Conservation (phyloP, 108 stramenopile species). For the Cylindrotheca fusiformis region DNA sequence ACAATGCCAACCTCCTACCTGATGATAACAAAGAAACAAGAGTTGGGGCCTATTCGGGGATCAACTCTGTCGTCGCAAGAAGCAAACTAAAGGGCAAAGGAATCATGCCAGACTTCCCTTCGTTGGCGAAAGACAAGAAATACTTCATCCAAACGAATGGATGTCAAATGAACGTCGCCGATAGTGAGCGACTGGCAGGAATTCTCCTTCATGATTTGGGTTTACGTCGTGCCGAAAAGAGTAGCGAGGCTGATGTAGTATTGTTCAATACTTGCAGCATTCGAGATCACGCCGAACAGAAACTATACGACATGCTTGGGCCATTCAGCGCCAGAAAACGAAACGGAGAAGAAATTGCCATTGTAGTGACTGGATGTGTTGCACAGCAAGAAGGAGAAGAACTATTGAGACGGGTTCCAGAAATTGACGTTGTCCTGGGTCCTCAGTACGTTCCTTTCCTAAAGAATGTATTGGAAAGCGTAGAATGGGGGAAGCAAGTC, state of each 20-base stretch:
- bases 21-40: neutral
- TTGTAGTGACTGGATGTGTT: conserved; percentile 95
- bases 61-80: conserved; percentile 28
- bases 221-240: conserved; percentile 16
- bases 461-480: conserved; percentile 53
- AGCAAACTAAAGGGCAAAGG: conserved; percentile 47
- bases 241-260: conserved; percentile 77
- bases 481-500: conserved; percentile 65
- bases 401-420: conserved; percentile 80
- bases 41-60: conserved; percentile 34
- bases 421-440: conserved; percentile 91
- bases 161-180: conserved; percentile 96
- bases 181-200: conserved; percentile 89
- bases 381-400: conserved; percentile 95
- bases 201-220: conserved; percentile 66
- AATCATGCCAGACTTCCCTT: conserved; percentile 22
- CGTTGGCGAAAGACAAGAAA: conserved; percentile 5
- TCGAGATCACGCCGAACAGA: conserved; percentile 97
- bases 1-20: conserved; percentile 3
- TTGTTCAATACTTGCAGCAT: conserved; percentile 95
- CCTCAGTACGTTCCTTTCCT: conserved; percentile 76
- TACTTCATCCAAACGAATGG: conserved; percentile 81
- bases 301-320: conserved; percentile 77
- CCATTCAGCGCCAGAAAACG: conserved; percentile 71
- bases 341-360: conserved; percentile 64